Evolutionary conservation across 2,329 filamentous ascomycete species (phyloP), one percentile per base, ranked within the genome.

Genomic region (Arthroderma sp.): DNA sequence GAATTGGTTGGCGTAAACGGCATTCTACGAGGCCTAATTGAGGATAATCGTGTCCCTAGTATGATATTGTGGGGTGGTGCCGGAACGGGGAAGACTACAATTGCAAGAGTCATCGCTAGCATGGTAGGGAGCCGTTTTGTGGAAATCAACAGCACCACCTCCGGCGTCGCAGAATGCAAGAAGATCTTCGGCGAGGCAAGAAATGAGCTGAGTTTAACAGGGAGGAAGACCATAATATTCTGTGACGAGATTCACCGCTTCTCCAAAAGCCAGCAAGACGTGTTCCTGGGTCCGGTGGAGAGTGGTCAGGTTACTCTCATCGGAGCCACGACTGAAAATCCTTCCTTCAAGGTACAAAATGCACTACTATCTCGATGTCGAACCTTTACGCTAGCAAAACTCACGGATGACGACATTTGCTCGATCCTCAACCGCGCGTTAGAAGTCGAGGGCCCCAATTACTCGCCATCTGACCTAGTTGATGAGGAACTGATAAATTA

Each of bases 161-260:
- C 82, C 5, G 89, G 88, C 1, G 84, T 96, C 11, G 80, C 75
- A 27, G 89, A 96, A 61, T 88, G 83, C 72, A 94, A 95, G 66
- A 91, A 87, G 69, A 74, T 95, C 44, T 95, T 96, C 56, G 69
- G 72, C 22, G 87, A 95, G 53, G 88, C 91, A 0, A 78, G 77
- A 48, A 84, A 80, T 56, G 91, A 96, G 60, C 66, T 87, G 39
- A 68, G 72, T 1, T 69, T 96, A 42, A 93, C 86, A 0, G 89
- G 89, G 1, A 75, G 87, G 49, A 89, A 85, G 66, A 96, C 91
- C 0, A 94, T 98, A 51, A 79, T 98, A 51, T 98, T 98, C 62
- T 95, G 89, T 66, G 91, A 98, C 66, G 91, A 96, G 69, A 91
- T 95, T 40, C 87, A 94, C 64, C 71, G 89, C 29, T 94, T 94